These are phyloP conservation scores for Colletotrichum endophyticum DNA, from an alignment of 2,329 filamentous ascomycete genomes.

Conservation along the genomic window DNA sequence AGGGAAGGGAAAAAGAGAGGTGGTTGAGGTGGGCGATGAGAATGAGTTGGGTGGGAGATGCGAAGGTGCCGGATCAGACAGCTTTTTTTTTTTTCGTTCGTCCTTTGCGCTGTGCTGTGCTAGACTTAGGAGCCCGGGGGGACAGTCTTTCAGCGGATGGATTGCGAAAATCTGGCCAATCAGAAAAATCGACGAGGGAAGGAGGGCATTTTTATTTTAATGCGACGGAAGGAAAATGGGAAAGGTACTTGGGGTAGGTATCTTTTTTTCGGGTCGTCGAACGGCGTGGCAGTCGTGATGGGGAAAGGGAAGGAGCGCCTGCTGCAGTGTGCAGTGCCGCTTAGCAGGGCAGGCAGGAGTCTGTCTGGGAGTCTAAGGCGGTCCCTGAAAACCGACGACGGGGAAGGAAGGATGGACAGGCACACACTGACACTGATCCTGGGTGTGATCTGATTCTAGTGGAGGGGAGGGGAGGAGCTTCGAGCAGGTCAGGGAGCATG, in stretches of 20 bases:
- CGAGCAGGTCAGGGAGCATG: not conserved
- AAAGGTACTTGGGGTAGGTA: conserved; percentile 18
- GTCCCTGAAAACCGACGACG: not conserved
- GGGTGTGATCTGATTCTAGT: not conserved
- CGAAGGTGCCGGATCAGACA: conserved; percentile 17
- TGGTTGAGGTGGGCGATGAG: conserved; percentile 24
- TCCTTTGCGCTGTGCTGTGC: not conserved
- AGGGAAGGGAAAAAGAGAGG: conserved; percentile 10
- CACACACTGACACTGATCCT: conserved; percentile 3
- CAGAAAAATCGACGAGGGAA: conserved; percentile 15
- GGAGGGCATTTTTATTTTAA: conserved; percentile 3
- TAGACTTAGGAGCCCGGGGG: not conserved
- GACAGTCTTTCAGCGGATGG: not conserved
- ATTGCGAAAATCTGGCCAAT: conserved; percentile 9
- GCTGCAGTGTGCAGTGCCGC: not conserved
- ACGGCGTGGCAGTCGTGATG: not conserved
- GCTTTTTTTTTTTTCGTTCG: not conserved
- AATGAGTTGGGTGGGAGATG: conserved; percentile 19
- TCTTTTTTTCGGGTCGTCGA: conserved; percentile 2
- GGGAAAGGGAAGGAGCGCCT: not conserved
- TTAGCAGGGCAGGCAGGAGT: not conserved
- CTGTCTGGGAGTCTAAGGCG: not conserved
- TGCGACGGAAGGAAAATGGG: not conserved
- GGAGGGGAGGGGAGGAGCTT: not conserved
- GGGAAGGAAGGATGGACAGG: not conserved